phyloP scores from a whole-genome alignment of 345 rosid species.

The Combretum micranthum region DNA sequence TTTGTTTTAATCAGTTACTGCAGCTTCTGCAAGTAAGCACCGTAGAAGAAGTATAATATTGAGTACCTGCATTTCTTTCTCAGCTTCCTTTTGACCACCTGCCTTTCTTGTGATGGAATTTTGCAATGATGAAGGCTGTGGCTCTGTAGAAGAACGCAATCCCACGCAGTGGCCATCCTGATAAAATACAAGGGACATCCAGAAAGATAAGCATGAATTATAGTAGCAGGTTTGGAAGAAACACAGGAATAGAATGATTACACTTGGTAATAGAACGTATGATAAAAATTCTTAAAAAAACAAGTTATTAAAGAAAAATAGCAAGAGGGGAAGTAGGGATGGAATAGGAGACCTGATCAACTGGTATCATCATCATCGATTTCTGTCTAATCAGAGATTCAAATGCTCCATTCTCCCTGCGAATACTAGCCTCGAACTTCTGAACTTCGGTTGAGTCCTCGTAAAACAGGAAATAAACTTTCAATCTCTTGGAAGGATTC shows the following conservation, averaged over 20 bases:
- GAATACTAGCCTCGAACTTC: conserved; percentile 94
- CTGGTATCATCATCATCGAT: conserved; percentile 92
- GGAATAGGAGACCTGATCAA: conserved; percentile 62
- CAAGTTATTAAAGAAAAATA: not conserved
- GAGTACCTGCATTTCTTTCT: conserved; percentile 83
- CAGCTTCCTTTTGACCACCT: conserved; percentile 85
- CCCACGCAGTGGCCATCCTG: conserved; percentile 73
- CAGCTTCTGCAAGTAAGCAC: conserved; percentile 6
- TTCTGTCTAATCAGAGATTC: conserved; percentile 95
- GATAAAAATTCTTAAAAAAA: not conserved
- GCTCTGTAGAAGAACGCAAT: conserved; percentile 41
- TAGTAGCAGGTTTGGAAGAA: not conserved
- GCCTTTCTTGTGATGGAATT: conserved; percentile 86
- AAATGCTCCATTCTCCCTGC: conserved; percentile 88
- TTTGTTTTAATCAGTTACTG: not conserved
- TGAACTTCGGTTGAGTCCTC: conserved; percentile 89
- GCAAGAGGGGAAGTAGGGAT: not conserved
- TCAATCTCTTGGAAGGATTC: conserved; percentile 65
- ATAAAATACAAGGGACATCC: conserved; percentile 5
- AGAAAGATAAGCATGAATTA: not conserved
- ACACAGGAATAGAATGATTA: too few relatives aligned
- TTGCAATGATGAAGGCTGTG: conserved; percentile 59
- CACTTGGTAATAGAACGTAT: too few relatives aligned
- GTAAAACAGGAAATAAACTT: conserved; percentile 87
- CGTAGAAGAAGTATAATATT: conserved; percentile 4